Base-by-base conservation (phyloP, 1,284 basidiomycete species). In the Cutaneotrichosporon sp. region DNA sequence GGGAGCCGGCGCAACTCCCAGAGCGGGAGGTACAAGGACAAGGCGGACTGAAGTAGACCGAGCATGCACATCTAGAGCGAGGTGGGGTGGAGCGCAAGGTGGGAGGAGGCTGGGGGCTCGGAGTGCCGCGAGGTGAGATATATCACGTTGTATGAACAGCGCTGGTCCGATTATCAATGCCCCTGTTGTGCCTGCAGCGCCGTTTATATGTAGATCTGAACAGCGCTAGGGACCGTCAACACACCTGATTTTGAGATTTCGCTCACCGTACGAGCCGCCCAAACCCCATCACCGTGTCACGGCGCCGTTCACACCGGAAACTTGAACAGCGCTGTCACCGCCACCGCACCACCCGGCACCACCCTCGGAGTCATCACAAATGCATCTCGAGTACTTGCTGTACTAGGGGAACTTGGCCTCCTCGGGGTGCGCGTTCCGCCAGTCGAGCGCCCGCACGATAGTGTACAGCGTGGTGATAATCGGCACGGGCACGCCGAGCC, bases 401-500 rank as follows among this genome's bases (percentile, higher is more conserved):
- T 3, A 6, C 8, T 31, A 54, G 3, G 53, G 53, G 24, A 53
- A 53, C 33, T 53, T 53, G 33, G 69, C 69, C 55, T 68, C 63
- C 8, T 75, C 75, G 3, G 66, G 64, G 59, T 78, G 67, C 1
- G 66, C 61, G 52, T 78, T 78, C 49, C 72, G 68, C 69, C 76
- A 78, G 54, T 78, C 74, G 18, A 79, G 67, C 22, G 75, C 78
- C 60, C 77, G 75, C 62, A 77, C 61, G 38, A 79, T 66, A 20
- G 69, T 72, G 64, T 79, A 79, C 51, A 79, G 64, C 73, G 76
- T 72, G 14, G 68, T 68, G n/a, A 80, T 57, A 6, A 74, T 77
- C 4, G 78, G 79, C 0, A 77, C 74, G 1, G 72, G 68, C 18
- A 80, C 72, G 42, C 78, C 79, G 9, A 81, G 69, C n/a, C 79